Evolutionary conservation across 2,329 filamentous ascomycete genomes (phyloP), one percentile per base, ranked within the genome.

Genomic region (Penicillium corylophilum): DNA sequence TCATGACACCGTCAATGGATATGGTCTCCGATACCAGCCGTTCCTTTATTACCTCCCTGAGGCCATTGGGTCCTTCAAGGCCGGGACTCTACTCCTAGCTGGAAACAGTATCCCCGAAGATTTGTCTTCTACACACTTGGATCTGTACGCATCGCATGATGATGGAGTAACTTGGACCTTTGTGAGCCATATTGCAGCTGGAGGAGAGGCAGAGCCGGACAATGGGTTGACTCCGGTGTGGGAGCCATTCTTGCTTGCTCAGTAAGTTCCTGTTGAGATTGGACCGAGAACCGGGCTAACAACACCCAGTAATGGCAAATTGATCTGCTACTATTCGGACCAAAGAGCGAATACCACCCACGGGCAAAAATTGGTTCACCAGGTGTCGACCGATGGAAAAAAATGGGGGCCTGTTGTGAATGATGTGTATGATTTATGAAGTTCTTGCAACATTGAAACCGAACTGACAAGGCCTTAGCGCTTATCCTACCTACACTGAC

Each of bases 321-420:
- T 89, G 16, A 78, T 89, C 31, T 74, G 79, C 61, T 89, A 87
- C 75, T 89, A 89, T 73, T 84, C 85, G 1, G 87, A 89, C 67
- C 87, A 89, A 65, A 80, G 86, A 31, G 84, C 84, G 55, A 78
- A 83, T 56, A 73, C 74, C 1, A 68, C 64, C 2, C 76, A 89
- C 63, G 86, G 86, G 16, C 86, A 89, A 69, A 87, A 88, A 64
- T 76, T 89, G 35, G 78, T 82, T 2, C 85, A 89, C 67, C 84
- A 88, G 68, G 75, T 76, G 15, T 78, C 82, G 2, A 75, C 70
- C 1, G 83, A 89, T 62, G 74, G 88, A 18, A 69, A 74, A 51
- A 80, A 67, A 15, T 90, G 86, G 86, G 77, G 78, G 0, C 73
- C 81, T 3, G 78, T 86, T 44, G 77, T 85, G 53, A 85, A 89